Conservation (phyloP, 116 monocot species). For the Dioscorea cayenensis region DNA sequence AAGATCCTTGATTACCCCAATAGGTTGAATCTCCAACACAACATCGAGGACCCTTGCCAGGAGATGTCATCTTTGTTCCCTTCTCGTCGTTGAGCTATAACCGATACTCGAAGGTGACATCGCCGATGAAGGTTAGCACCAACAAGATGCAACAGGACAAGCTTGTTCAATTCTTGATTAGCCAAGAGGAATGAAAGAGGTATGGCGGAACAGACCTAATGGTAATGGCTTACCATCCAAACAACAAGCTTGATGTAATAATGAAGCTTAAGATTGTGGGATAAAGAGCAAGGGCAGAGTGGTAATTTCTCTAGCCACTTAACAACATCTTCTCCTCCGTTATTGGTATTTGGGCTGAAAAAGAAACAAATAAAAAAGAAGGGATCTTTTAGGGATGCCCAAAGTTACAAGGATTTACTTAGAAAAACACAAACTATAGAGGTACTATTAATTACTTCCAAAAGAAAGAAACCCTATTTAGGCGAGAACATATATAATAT, state of each 20-base stretch:
- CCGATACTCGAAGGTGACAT: slow-evolving; percentile 40
- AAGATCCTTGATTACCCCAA: slow-evolving; percentile 65
- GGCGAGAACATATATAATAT: no score
- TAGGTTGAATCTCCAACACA: slow-evolving; percentile 88
- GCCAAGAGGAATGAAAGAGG: slow-evolving; percentile 58
- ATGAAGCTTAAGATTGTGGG: neutral
- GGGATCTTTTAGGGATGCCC: no score
- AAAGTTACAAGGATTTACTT: no score
- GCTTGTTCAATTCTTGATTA: slow-evolving; percentile 45
- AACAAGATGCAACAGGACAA: slow-evolving; percentile 58
- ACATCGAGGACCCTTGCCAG: slow-evolving; percentile 53
- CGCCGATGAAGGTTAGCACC: slow-evolving; percentile 25
- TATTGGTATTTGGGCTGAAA: no score
- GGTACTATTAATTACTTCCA: no score
- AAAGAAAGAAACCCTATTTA: no score
- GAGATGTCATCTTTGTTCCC: slow-evolving; percentile 81
- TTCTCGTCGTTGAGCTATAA: slow-evolving; percentile 93
- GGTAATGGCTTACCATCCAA: slow-evolving; percentile 87
- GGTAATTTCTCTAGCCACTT: no score
- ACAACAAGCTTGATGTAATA: slow-evolving; percentile 67
- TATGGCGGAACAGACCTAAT: slow-evolving; percentile 66
- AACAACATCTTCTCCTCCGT: no score
- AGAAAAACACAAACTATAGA: no score
- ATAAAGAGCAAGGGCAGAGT: no score
- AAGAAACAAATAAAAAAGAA: no score